Evolutionary conservation across 1,284 basidiomycete genomes (phyloP), one percentile per base, ranked within the genome.

Genomic region (Ustilago shanxiensis): DNA sequence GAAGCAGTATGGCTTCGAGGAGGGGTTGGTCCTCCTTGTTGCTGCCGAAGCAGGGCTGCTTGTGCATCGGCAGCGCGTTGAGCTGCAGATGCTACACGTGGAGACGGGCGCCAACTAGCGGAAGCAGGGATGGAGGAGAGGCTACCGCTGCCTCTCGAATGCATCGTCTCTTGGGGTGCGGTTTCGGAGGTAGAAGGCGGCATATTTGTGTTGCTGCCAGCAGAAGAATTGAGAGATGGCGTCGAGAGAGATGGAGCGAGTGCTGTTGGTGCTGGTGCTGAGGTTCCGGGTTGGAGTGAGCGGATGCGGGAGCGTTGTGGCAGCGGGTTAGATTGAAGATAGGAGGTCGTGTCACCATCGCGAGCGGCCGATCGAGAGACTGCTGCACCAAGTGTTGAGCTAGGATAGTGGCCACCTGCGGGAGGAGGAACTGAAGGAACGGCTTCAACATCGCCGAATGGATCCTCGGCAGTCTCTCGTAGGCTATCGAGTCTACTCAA

Each of bases 51-150:
- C 26, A 71, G 53, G 0, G 58, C 52, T 6, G 63, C 72, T 33
- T 70, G 67, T 29, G 62, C 73, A 52, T 72, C 62, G 9, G 66
- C 65, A 4, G 69, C 73, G 2, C 57, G 72, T 49, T 71, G 64
- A 1, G 66, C 62, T 4, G 73, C 73, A 39, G 68, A 72, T 3
- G 61, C 62, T 7, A 72, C 73, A 2, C 73, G 65, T 2, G 73
- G 73, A 8, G 73, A 77, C 0, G 73, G 69, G 29, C 73, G 14
- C 73, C 73, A 77, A 58, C 69, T 72, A 11, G 68, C 73, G 10
- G 73, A 71, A 3, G 73, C 65, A 4, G 67, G 72, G 3, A 67
- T 58, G 8, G 35, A 39, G 16, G 68, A 37, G 9, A 64, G 31
- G 29, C 28, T 47, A 4, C 51, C 39, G 29, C 55, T 65, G 29